Conservation (phyloP, 208 protist genomes). For the Herpetomonas samuelpessoai region DNA sequence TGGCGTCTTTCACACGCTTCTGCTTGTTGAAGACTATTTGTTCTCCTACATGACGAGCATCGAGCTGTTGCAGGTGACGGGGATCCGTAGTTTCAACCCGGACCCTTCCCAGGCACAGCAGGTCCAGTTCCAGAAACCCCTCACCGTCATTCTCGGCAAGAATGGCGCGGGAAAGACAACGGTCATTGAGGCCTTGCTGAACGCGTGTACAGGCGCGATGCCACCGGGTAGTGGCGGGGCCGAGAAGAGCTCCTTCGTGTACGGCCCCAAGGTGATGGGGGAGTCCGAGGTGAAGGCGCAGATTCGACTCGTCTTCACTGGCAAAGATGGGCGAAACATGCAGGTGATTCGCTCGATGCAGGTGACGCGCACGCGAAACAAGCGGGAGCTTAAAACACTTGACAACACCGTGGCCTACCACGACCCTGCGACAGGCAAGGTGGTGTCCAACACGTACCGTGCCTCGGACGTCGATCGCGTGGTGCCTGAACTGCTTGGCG, state of each 20-base stretch:
- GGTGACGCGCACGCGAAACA: constrained; percentile 84
- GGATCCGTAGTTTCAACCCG: constrained; percentile 96
- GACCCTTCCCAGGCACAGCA: constrained; percentile 71
- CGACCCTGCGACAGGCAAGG: constrained; percentile 77
- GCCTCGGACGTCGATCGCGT: constrained; percentile 95
- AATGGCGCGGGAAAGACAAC: constrained; percentile 98
- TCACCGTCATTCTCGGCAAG: constrained; percentile 98
- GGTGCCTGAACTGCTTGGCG: constrained; percentile 96
- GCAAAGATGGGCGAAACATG: constrained; percentile 77
- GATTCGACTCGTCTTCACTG: constrained; percentile 94
- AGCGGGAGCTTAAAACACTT: constrained; percentile 91
- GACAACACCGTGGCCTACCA: constrained; percentile 94
- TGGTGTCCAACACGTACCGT: constrained; percentile 80
- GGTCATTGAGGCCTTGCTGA: constrained; percentile 98
- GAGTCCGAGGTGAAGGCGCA: constrained; percentile 96
- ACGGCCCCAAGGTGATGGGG: constrained; percentile 96
- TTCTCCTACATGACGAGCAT: constrained; percentile 93
- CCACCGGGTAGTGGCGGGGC: constrained; percentile 91
- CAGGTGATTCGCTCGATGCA: constrained; percentile 93
- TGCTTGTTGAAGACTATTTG: constrained; percentile 18
- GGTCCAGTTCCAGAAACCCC: constrained; percentile 97
- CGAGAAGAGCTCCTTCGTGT: constrained; percentile 95
- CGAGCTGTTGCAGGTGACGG: constrained; percentile 95
- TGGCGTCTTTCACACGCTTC: background rate
- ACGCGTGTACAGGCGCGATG: constrained; percentile 96